Base-by-base conservation (phyloP, 805 yeast genomes). In the Blastobotrys parvus region DNA sequence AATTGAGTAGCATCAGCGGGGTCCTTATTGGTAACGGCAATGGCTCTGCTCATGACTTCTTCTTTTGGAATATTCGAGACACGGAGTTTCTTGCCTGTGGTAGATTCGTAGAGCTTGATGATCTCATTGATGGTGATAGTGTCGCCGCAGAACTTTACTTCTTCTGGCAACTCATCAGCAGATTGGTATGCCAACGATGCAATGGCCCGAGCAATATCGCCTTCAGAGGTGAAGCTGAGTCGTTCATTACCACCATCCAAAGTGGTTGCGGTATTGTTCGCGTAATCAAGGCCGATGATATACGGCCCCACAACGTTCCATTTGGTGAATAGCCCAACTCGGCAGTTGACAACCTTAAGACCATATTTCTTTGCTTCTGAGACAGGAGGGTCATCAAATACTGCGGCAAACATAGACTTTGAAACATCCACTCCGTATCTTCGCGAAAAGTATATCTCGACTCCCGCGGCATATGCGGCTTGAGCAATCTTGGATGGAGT, bases 361-460 rank as follows among this genome's bases (percentile, higher is more conserved):
- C 38, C 32, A 27, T 31, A 18, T 3, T 32, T 20, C n/a, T 21
- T n/a, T 3, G 45, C 45, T 15, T 30, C 19, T 25, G 29, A 11
- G 7, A 25, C 29, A 7, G 29, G 29, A 17, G 25, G 4, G 6
- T 17, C 22, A 11, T 37, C 42, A 25, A 43, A 37, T 8, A 33
- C 23, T 22, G n/a, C 30, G n/a, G 17, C 15, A 25, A 38, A 38
- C 38, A n/a, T 17, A 18, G 38, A 4, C 16, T 33, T 19, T 19
- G 16, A 18, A 15, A 15, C 10, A 38, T 75, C 77, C 10, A 62
- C 51, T 35, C 83, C 84, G 50, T 72, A 77, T 51, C 75, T 79
- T 1, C 79, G 70, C 23, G 81, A 81, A 47, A 76, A 69, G 58
- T 66, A 77, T 23, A 76, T 52, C 55, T 72, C 70, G 39, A 77